Evolutionary conservation across 805 yeast genomes (phyloP), one percentile per base, ranked within the genome.

Genomic region (Blastobotrys attinorum): DNA sequence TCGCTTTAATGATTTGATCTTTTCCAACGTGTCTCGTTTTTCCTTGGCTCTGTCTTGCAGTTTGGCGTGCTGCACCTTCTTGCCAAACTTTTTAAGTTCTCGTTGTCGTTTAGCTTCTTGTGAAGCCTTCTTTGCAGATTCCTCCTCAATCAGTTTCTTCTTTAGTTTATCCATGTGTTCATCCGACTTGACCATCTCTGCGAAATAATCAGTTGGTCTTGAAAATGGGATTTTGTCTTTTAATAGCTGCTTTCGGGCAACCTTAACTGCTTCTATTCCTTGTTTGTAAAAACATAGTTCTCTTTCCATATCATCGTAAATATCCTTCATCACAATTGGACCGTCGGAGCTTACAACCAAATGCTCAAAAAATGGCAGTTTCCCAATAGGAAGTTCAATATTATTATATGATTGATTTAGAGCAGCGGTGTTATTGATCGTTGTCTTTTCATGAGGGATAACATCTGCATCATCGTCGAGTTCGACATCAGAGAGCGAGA

Each of bases 161-260:
- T 86, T 88, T 60, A 92, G 75, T 66, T 79, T 85, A 59, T 87
- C 96, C 98, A 92, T 92, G 65, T 92, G 99, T 63, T 87, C 96
- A 64, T 92, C 98, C 43, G 89, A 81, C 70, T 92, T 92, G 47
- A 88, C 85, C 98, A 92, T 92, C 67, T 92, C 98, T 16, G 98
- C 99, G 68, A 92, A 92, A 64, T 86, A 92, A 62, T 92, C 98
- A 57, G 77, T 69, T 31, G 99, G 99, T 64, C 98, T 78, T 22
- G 94, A 73, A 63, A 92, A 92, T 47, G 96, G 87, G 25, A 90
- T 79, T 59, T 81, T 81, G 52, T 84, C 73, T 57, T 79, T 79
- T 40, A 52, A 52, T 45, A 79, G 66, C 34, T 84, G 69, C 43
- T 76, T 75, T 58, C 90, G 80, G 21, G 84, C 96, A 53, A 73